A percentile compares a stretch with the other conserved stretches of the same genome.
phyloP scores from a whole-genome alignment of 2,329 filamentous ascomycete genomes.

The Aspergillus calidoustus region DNA sequence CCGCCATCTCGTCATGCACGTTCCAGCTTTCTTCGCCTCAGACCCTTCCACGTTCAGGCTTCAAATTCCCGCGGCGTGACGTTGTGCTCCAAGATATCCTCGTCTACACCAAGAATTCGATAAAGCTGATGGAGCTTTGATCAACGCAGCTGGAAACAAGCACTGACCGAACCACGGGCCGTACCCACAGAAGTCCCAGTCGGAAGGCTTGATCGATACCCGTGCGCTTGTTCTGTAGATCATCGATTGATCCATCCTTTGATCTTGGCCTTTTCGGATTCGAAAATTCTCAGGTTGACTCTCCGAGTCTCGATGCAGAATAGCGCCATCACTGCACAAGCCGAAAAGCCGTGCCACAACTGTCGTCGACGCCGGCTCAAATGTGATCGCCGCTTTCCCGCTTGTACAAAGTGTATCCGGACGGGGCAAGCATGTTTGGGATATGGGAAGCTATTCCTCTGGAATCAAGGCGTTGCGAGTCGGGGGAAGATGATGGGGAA shows the following conservation, averaged over 20 bases:
- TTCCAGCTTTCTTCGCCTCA: not conserved
- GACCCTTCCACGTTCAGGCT: not conserved
- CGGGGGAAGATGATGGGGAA: slow-evolving; percentile 24
- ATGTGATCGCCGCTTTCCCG: slow-evolving; percentile 13
- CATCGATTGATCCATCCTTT: not conserved
- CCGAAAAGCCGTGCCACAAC: slow-evolving; percentile 18
- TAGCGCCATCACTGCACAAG: not conserved
- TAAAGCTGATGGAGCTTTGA: not conserved
- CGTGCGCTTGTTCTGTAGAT: not conserved
- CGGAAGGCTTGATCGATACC: not conserved
- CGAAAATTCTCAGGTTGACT: too few species aligned
- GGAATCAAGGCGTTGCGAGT: slow-evolving; percentile 20
- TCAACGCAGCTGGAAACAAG: too few species aligned
- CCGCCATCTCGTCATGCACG: not conserved
- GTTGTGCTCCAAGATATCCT: not conserved
- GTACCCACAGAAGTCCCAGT: not conserved
- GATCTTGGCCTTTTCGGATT: not conserved
- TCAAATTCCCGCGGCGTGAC: not conserved
- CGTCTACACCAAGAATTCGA: not conserved
- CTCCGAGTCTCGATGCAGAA: not conserved
- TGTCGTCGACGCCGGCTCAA: slow-evolving; percentile 17
- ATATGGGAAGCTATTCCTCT: slow-evolving; percentile 20
- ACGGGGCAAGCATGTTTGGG: slow-evolving; percentile 17
- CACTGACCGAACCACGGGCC: not conserved
- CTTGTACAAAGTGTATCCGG: slow-evolving; percentile 9